Conservation (phyloP, 352 stramenopile genomes). For the Globisporangium cylindrosporum region DNA sequence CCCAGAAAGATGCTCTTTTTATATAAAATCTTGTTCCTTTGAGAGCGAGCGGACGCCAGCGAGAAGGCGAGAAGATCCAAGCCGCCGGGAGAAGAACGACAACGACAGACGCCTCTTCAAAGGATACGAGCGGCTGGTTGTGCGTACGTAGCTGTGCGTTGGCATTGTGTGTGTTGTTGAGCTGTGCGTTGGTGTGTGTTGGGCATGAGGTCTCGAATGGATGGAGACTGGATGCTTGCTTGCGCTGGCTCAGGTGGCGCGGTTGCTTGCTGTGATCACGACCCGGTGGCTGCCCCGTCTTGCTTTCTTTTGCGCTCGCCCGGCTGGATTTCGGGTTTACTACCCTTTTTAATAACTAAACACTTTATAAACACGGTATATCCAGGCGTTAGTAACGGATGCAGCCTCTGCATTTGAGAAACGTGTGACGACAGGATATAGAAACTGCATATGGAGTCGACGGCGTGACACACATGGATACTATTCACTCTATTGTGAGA, state of each 20-base stretch:
- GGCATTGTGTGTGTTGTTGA: not conserved
- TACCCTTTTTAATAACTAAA: not conserved
- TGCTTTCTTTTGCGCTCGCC: slow-evolving; percentile 16
- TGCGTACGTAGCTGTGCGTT: not conserved
- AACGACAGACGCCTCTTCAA: not conserved
- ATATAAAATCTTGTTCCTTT: slow-evolving; percentile 9
- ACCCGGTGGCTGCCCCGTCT: not conserved
- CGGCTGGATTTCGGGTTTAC: not conserved
- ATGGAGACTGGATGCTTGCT: not conserved
- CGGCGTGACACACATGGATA: not conserved
- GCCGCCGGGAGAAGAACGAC: not conserved
- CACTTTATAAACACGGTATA: not conserved
- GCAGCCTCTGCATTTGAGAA: not conserved
- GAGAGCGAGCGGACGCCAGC: slow-evolving; percentile 3
- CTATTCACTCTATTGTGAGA: not conserved
- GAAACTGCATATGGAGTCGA: not conserved
- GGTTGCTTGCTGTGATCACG: not conserved
- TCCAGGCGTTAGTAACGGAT: not conserved
- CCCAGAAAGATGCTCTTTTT: slow-evolving; percentile 9
- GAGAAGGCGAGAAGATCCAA: not conserved
- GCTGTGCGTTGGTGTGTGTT: not conserved
- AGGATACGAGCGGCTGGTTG: not conserved
- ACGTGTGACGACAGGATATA: not conserved
- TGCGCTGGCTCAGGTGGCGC: not conserved
- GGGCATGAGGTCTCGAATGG: not conserved